A percentile compares a stretch with the other conserved stretches of the same genome.
These are phyloP conservation scores for Pelagomonas calceolata DNA, from an alignment of 108 stramenopile species.

Conservation along the genomic window DNA sequence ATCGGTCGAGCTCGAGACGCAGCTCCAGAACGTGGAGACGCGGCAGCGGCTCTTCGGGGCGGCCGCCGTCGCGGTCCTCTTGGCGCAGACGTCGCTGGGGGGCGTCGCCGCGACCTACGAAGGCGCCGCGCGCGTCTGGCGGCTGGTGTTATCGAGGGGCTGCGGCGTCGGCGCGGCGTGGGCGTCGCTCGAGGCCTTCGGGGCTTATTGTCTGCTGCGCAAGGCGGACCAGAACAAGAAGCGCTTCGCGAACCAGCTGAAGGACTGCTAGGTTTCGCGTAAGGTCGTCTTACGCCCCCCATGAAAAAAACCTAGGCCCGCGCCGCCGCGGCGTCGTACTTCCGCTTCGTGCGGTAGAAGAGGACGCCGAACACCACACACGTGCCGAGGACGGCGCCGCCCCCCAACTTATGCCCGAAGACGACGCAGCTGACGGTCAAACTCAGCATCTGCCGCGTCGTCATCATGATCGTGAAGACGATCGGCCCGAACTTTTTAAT, in stretches of 20 bases:
- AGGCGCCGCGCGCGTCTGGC: neutral
- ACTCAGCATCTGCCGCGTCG: constrained; percentile 85
- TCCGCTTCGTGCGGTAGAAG: constrained; percentile 66
- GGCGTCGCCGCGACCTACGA: neutral
- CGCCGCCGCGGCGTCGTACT: neutral
- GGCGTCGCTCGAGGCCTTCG: neutral
- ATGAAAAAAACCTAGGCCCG: too few relatives aligned
- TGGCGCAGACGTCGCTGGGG: neutral
- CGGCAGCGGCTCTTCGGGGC: constrained; percentile 30
- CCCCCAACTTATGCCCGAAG: constrained; percentile 72
- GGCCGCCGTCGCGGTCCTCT: neutral
- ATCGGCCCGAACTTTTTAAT: constrained; percentile 60
- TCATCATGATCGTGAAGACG: constrained; percentile 92
- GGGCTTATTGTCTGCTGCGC: neutral
- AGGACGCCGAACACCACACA: constrained; percentile 83
- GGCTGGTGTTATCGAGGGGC: too few relatives aligned
- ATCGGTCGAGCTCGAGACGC: constrained; percentile 75
- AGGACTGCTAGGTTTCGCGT: neutral
- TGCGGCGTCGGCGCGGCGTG: too few relatives aligned
- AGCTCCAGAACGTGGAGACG: constrained; percentile 64
- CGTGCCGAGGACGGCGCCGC: constrained; percentile 66
- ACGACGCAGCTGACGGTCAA: constrained; percentile 81
- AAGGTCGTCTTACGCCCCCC: too few relatives aligned
- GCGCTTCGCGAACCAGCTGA: neutral
- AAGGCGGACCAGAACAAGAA: neutral